Base-by-base conservation (phyloP, 805 yeast genomes). In the Candida succiphila region DNA sequence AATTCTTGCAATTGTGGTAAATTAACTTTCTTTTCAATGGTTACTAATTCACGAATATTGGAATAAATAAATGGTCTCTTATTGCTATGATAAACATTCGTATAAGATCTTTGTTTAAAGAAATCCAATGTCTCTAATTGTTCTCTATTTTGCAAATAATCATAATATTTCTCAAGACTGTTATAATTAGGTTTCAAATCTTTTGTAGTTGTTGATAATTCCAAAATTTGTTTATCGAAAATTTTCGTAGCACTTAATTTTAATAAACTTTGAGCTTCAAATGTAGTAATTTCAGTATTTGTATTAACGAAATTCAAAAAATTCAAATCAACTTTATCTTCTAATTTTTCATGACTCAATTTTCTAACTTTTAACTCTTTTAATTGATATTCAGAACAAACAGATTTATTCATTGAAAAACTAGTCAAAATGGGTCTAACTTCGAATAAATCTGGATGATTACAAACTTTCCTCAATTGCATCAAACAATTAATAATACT, bases 401-500 rank as follows among this genome's bases (percentile, higher is more conserved):
- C 86, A 1, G 86, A 72, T 30, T 65, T 64, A 3, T 74, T 73
- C 64, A 87, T 63, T 0, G 89, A 82, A 51, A 85, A 78, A 2
- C 97, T 88, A 0, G 98, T 92, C 27, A 84, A 71, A 43, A 92
- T 84, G 1, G 97, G 97, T 38, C 98, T 67, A 6, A 88, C 96
- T 54, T 92, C 98, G 59, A 92, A 94, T 38, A 92, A 60, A 60
- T 92, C 96, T 0, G 96, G 96, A 56, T 88, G 97, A 48, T 88
- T 88, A 61, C 96, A 87, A 20, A 88, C 96, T 54, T 92, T 92
- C 49, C 99, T 74, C 48, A 92, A 63, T 56, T 92, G 99, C 99
- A 92, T 92, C 60, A 92, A 68, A 64, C 97, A 92, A 49, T 94
- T 92, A 47, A 92, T 88, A 49, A 92, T 92, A 13, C 96, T 85